Percentiles rank a stretch among this genome's conserved stretches.
These are phyloP conservation scores for Phytophthora citricola DNA, from an alignment of 352 stramenopile genomes.

Conservation along the genomic window DNA sequence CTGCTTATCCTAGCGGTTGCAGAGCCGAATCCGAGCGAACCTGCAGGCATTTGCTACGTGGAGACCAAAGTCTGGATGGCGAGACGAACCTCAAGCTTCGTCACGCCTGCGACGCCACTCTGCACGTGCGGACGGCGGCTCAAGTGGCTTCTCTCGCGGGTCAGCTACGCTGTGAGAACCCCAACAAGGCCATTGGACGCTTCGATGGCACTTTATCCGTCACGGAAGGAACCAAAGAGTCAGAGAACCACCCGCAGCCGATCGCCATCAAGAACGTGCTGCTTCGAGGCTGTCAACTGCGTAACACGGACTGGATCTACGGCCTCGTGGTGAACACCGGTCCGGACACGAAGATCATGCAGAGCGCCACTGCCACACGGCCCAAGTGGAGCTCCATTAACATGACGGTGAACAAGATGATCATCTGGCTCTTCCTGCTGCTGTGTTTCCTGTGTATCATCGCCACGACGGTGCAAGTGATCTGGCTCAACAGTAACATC, in stretches of 20 bases:
- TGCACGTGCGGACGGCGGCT: slow-evolving; percentile 44
- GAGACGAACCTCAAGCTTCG: slow-evolving; percentile 93
- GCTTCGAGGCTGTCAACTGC: slow-evolving; percentile 84
- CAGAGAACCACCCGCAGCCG: slow-evolving; percentile 50
- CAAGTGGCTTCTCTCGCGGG: slow-evolving; percentile 53
- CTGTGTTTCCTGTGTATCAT: slow-evolving; percentile 64
- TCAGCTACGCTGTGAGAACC: slow-evolving; percentile 72
- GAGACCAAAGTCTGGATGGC: slow-evolving; percentile 91
- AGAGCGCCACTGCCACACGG: slow-evolving; percentile 61
- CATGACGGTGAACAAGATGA: slow-evolving; percentile 81
- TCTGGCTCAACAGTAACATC: slow-evolving; percentile 67
- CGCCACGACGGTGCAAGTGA: slow-evolving; percentile 62
- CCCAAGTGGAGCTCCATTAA: slow-evolving; percentile 89
- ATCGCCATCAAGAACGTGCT: slow-evolving; percentile 90
- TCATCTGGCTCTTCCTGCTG: slow-evolving; percentile 78
- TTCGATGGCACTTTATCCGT: slow-evolving; percentile 78
- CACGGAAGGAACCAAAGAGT: slow-evolving; percentile 23
- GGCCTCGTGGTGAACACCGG: slow-evolving; percentile 91
- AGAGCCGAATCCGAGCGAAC: slow-evolving; percentile 66
- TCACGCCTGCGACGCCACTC: slow-evolving; percentile 66
- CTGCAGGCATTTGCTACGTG: slow-evolving; percentile 85
- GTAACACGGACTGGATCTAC: slow-evolving; percentile 92
- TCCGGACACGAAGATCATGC: slow-evolving; percentile 87
- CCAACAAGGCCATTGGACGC: slow-evolving; percentile 81
- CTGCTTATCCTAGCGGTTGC: slow-evolving; percentile 83